phyloP scores from a whole-genome alignment of 108 stramenopile genomes.

The Mayamaea pseudoterrestris region DNA sequence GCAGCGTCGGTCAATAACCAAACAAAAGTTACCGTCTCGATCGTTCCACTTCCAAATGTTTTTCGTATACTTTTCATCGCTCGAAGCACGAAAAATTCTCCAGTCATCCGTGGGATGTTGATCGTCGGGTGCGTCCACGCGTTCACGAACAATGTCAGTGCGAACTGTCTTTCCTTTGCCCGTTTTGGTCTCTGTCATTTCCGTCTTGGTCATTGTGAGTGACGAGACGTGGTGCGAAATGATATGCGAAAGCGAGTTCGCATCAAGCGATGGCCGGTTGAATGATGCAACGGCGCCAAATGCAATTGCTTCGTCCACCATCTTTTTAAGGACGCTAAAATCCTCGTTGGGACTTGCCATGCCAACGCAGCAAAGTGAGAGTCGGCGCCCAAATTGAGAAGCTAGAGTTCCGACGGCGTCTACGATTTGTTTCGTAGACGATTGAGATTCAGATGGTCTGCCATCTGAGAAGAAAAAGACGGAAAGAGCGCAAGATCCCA shows the following conservation, averaged over 20 bases:
- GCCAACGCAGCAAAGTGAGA: conserved; percentile 28
- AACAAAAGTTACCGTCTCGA: conserved; percentile 13
- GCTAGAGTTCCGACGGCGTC: conserved; percentile 6
- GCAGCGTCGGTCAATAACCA: conserved; percentile 20
- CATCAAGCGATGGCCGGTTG: conserved; percentile 20
- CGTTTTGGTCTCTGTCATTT: conserved; percentile 27
- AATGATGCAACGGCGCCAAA: conserved; percentile 22
- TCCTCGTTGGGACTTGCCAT: conserved; percentile 25
- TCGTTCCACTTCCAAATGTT: conserved; percentile 8
- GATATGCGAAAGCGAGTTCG: conserved; percentile 16
- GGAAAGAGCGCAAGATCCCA: conserved; percentile 16
- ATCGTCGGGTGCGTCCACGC: conserved; percentile 16
- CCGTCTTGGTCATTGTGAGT: conserved; percentile 26
- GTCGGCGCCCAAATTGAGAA: conserved; percentile 20
- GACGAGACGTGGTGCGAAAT: conserved; percentile 23
- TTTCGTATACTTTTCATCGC: conserved; percentile 2
- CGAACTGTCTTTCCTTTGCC: conserved; percentile 22
- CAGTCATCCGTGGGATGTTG: conserved; percentile 8
- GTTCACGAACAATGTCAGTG: conserved; percentile 22
- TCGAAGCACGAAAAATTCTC: conserved; percentile 3
- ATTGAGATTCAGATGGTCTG: conserved; percentile 20
- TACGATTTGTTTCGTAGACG: conserved; percentile 2
- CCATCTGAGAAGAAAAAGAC: conserved; percentile 43
- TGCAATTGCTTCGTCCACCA: conserved; percentile 23
- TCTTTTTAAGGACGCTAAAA: conserved; percentile 19